Percentiles rank a stretch among this genome's conserved stretches.
Evolutionary conservation across 176 grass and related monocot species (phyloP).

Genomic region (Lolium rigidum): DNA sequence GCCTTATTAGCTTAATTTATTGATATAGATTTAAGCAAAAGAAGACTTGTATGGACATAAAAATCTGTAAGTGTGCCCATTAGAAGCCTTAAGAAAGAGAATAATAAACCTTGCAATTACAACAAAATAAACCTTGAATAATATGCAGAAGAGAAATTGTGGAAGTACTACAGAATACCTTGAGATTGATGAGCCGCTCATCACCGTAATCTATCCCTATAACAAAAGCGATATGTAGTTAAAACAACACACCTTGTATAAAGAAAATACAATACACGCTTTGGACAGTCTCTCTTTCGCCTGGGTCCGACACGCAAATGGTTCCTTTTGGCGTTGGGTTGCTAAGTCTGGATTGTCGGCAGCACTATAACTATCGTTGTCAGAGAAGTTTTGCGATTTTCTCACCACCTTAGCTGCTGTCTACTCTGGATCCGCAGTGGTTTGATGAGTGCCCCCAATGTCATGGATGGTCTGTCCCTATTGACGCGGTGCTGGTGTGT

Average conservation of each 20-base stretch:
- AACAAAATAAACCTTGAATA: background rate
- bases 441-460: no score
- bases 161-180: background rate
- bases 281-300: background rate
- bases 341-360: no score
- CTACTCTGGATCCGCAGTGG: no score
- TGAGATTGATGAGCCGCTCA: slow-evolving; percentile 23
- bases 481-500: no score
- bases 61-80: background rate
- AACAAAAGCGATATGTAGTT: background rate
- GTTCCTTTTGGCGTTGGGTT: no score
- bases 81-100: background rate
- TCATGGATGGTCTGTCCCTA: no score
- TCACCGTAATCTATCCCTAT: slow-evolving; percentile 15
- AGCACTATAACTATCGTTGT: no score
- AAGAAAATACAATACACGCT: background rate
- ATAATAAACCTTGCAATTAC: background rate
- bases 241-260: background rate
- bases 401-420: no score
- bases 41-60: background rate
- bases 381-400: no score
- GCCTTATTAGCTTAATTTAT: background rate
- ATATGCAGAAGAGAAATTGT: background rate
- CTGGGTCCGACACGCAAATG: no score
- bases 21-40: no score